Evolutionary conservation across 805 yeast species (phyloP), one percentile per base, ranked within the genome.

Genomic region (Starmerella cellae): DNA sequence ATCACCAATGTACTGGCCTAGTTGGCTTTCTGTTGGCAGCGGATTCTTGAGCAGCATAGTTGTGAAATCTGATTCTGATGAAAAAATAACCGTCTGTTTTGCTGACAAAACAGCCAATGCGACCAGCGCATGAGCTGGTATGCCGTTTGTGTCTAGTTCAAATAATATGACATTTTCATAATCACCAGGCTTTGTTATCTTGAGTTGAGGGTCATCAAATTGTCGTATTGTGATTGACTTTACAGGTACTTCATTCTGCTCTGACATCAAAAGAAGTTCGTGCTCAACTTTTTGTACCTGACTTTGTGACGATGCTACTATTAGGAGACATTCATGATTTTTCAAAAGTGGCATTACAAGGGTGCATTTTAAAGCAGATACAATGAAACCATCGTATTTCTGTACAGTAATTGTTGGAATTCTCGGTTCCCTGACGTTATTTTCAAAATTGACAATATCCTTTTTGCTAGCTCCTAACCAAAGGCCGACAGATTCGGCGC

Each of bases 21-120:
- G 55, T 51, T 69, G 73, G 60, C 95, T 83, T 59, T 93, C 98
- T 22, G 84, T 65, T 0, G 97, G 96, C 11, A 84, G 58, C 0
- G 94, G 73, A 47, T 80, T 83, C 14, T 64, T 67, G 39, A 91
- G 55, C 56, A 87, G 82, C 53, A 77, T 75, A 41, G 69, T 72
- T 58, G 81, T 84, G 55, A 80, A 87, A 1, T 68, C 71, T 21
- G 72, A 62, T 51, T 70, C 75, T 37, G 69, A 70, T 0, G 95
- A 79, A 45, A 76, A 65, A 4, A 88, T 63, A 28, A 73, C 49
- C 1, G 70, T 79, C 24, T 58, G n/a, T n/a, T n/a, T n/a, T n/a
- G n/a, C n/a, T n/a, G n/a, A n/a, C n/a, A n/a, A n/a, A n/a, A n/a
- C n/a, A n/a, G n/a, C n/a, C n/a, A n/a, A n/a, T n/a, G n/a, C n/a